Evolutionary conservation across 1,284 basidiomycete species (phyloP).

Genomic region (Tremellales sp.): DNA sequence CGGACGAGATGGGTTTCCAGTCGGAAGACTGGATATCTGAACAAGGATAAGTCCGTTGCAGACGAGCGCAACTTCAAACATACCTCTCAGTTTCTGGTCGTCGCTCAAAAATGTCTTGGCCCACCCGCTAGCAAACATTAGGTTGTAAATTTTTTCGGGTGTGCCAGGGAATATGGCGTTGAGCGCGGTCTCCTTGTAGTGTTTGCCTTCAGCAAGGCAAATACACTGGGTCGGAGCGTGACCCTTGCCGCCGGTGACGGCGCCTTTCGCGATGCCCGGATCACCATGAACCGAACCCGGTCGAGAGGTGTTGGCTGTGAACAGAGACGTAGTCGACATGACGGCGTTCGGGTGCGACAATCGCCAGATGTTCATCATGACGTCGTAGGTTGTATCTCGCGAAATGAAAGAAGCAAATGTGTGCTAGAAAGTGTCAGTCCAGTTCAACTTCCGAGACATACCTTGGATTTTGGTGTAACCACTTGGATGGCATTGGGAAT

Average conservation of each 20-base stretch:
- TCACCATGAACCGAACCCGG: conserved; percentile 27
- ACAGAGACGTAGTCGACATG: conserved; percentile 31
- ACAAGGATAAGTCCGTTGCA: conserved; percentile 2
- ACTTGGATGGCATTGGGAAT: conserved; percentile 97
- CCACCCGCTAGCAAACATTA: conserved; percentile 95
- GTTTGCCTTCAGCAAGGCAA: conserved; percentile 68
- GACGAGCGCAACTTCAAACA: conserved; percentile 32
- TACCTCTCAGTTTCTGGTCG: conserved; percentile 85
- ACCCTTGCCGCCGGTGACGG: conserved; percentile 14
- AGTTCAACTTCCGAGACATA: no score
- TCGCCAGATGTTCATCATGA: conserved; percentile 94
- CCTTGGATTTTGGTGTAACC: conserved; percentile 64
- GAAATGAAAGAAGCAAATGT: conserved; percentile 95
- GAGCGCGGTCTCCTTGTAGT: conserved; percentile 70
- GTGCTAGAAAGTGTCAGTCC: conserved; percentile 66
- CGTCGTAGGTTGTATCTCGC: conserved; percentile 91
- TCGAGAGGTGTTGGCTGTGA: conserved; percentile 22
- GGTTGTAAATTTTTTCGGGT: conserved; percentile 90
- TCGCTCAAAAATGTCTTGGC: conserved; percentile 87
- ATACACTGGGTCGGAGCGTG: conserved; percentile 63
- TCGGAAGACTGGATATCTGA: conserved; percentile 88
- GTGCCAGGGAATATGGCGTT: conserved; percentile 79
- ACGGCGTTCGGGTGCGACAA: conserved; percentile 74
- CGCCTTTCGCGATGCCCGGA: conserved; percentile 2
- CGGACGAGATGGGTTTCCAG: conserved; percentile 65